These are phyloP conservation scores for Cyathus striatus DNA, from an alignment of 768 basidiomycete genomes.

Conservation along the genomic window DNA sequence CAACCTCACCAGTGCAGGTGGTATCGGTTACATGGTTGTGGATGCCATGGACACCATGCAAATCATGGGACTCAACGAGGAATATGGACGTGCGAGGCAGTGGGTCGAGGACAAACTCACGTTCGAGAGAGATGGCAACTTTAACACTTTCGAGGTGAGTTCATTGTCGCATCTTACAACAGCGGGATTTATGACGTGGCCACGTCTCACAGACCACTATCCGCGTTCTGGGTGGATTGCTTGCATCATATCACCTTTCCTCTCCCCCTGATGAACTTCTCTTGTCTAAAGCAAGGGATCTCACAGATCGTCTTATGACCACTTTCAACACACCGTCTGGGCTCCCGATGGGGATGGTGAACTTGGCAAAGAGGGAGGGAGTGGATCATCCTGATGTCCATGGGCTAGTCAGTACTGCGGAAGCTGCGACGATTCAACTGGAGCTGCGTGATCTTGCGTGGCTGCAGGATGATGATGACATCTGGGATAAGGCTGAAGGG, in stretches of 20 bases:
- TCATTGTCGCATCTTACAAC: conserved; percentile 1
- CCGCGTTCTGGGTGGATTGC: conserved; percentile 84
- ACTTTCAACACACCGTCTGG: conserved; percentile 81
- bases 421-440: conserved; percentile 83
- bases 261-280: conserved; percentile 63
- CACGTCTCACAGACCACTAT: conserved; percentile 72
- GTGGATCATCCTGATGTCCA: conserved; percentile 54
- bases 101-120: conserved; percentile 71
- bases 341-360: conserved; percentile 72
- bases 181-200: neutral
- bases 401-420: conserved; percentile 74
- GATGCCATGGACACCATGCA: conserved; percentile 89
- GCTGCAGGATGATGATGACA: conserved; percentile 70
- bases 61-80: conserved; percentile 78
- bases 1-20: conserved; percentile 73
- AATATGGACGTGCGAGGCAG: conserved; percentile 71
- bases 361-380: conserved; percentile 59
- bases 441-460: conserved; percentile 84
- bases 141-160: conserved; percentile 86
- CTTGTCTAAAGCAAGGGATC: conserved; percentile 73
- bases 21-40: conserved; percentile 87
- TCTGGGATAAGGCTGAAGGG: conserved; percentile 81
- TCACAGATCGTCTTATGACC: conserved; percentile 79
- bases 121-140: conserved; percentile 77
- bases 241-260: conserved; percentile 84